Base-by-base conservation (phyloP, 768 basidiomycete genomes). In the Polyporus arcularius region DNA sequence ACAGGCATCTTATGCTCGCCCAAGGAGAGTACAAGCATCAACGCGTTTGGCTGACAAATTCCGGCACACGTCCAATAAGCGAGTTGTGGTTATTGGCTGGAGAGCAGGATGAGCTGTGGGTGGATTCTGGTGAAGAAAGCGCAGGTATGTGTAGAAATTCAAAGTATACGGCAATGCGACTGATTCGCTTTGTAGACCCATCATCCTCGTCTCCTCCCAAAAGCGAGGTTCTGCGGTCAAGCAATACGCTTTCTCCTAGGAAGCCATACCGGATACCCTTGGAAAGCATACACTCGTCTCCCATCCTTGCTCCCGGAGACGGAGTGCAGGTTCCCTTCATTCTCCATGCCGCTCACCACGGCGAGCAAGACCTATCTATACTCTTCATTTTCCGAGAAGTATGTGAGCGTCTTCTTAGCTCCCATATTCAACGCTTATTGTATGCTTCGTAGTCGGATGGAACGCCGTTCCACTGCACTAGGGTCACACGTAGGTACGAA, bases 71-170 rank as follows among this genome's bases (percentile, higher is more conserved):
- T 35, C 72, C 79, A 15, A 81, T 96, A 28, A 74, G 73, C 11
- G 90, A 93, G 60, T 65, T 93, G n/a, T 90, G 90, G 89, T 71
- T 89, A 62, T 76, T 93, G 3, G 65, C 79, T 49, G 86, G 82
- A 31, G 70, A 78, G 21, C 82, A 84, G 16, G 88, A 90, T 66
- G 86, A 83, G 63, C 67, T 90, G n/a, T 87, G 84, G 84, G 55
- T 87, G 2, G 71, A 73, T 32, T 51, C 64, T 18, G 12, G 41
- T 40, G 53, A 18, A 9, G 32, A 61, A 32, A 9, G 21, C 4
- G 14, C 59, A 42, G 43, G 62, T 64, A 15, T 35, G 55, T 56
- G 4, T 11, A 15, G 21, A 14, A n/a, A 7, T n/a, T 4, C 12
- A 15, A 16, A 14, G 8, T 39, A 18, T 21, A 15, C 11, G 46